Base-by-base conservation (phyloP, 2,329 filamentous ascomycete species). In the Aspergillus fijiensis region DNA sequence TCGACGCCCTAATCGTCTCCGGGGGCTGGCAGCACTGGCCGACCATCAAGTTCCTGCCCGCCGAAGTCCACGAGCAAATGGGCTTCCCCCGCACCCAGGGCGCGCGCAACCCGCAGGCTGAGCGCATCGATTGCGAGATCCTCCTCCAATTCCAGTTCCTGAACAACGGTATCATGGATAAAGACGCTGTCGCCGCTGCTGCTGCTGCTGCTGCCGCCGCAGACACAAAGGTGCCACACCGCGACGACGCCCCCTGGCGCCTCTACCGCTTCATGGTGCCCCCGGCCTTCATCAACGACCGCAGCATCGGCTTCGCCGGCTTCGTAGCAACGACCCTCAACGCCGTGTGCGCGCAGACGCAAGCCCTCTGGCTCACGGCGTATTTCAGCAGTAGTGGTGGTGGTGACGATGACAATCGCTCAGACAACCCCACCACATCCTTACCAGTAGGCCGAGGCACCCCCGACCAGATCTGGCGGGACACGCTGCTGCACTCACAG, bases 1-100 rank as follows among this genome's bases (percentile, higher is more conserved):
- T 79, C 0, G 82, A 86, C 61, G 80, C 77, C 1, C 63, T 87
- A 0, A 72, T 85, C 42, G 81, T 78, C 56, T 77, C 78, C 21
- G 85, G 82, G 0, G 84, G 84, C 16, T 85, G 83, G 82, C 39
- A 45, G 16, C 39, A 45, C 39, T 45, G 39, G 39, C 39, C 39
- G 16, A 45, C 39, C 14, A n/a, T 45, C 39, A 45, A 45, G n/a
- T 45, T 45, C n/a, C 39, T 45, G 6, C 77, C 11, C n/a, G 31
- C 19, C 2, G 49, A 60, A 9, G 35, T 57, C 5, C 58, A 49
- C 14, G 58, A 51, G 25, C 5, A 51, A 14, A 35, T 45, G n/a
- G 14, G 25, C 27, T n/a, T 19, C 19, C 14, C 27, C 4, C 25
- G 35, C n/a, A n/a, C 53, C 21, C 31, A 2, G 16, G 39, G 31